A percentile compares a stretch with the other conserved stretches of the same genome.
These are phyloP conservation scores for Tieghemiomyces parasiticus DNA, from an alignment of 192 early-diverging fungal genomes.

Conservation along the genomic window DNA sequence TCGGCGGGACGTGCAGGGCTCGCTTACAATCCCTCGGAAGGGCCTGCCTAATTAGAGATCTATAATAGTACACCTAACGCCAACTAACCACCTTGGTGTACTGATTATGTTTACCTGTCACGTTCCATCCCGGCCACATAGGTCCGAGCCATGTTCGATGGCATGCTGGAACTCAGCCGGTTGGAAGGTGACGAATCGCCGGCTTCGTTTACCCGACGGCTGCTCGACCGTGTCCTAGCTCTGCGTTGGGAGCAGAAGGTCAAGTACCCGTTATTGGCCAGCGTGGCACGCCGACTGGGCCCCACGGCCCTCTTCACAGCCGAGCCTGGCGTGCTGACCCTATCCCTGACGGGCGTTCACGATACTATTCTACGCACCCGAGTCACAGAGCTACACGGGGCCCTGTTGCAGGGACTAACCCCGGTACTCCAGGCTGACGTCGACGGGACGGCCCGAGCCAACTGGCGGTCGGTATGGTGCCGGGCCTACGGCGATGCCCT, in stretches of 20 bases:
- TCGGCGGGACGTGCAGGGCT: no score
- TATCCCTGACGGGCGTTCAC: not conserved
- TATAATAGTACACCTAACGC: no score
- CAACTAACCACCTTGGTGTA: no score
- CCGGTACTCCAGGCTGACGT: no score
- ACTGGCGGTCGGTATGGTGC: not conserved
- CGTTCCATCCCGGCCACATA: no score
- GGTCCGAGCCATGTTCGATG: constrained; percentile 50
- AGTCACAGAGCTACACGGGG: not conserved
- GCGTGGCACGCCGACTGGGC: constrained; percentile 34
- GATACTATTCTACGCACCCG: not conserved
- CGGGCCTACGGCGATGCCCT: not conserved
- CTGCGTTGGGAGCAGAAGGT: constrained; percentile 69
- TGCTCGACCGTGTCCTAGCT: constrained; percentile 50
- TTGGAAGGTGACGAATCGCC: not conserved
- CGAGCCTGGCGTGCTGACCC: not conserved
- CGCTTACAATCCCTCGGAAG: no score
- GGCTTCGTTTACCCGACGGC: constrained; percentile 32
- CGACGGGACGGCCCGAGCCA: no score
- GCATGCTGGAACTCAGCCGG: constrained; percentile 44
- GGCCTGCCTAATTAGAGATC: no score
- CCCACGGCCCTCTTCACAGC: not conserved
- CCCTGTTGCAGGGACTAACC: not conserved
- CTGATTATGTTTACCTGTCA: no score
- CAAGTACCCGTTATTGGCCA: constrained; percentile 64